phyloP scores from a whole-genome alignment of 306 rosid genomes.

The Ochetophila trinervis region DNA sequence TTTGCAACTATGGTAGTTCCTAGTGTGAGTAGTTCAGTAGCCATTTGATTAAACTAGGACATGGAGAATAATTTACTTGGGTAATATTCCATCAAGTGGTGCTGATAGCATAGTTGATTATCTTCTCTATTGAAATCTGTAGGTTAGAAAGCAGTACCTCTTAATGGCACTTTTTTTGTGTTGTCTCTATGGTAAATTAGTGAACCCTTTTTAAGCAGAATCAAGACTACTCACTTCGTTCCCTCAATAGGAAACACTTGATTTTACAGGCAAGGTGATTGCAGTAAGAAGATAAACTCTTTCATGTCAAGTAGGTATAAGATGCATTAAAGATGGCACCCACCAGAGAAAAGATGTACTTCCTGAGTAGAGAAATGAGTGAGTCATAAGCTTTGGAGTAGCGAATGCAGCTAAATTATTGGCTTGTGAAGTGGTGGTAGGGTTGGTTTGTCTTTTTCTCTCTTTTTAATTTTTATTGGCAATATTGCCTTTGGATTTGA shows the following conservation, averaged over 20 bases:
- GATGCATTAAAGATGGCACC: constrained; percentile 7
- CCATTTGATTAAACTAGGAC: constrained; percentile 1
- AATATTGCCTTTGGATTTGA: constrained; percentile 43
- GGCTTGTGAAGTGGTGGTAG: constrained; percentile 25
- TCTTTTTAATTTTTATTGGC: not conserved
- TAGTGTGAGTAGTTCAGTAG: not conserved
- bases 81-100: not conserved
- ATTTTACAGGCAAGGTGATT: not conserved
- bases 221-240: not conserved
- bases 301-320: constrained; percentile 9
- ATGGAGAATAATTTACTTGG: not conserved
- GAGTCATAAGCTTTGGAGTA: constrained; percentile 11
- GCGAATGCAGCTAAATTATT: not conserved
- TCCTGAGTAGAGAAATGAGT: constrained; percentile 11
- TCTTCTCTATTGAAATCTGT: constrained; percentile 2
- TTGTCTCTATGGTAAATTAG: not conserved
- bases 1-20: constrained; percentile 23
- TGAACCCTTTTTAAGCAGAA: not conserved
- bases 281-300: not conserved
- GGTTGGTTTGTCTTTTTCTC: constrained; percentile 26
- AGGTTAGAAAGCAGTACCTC: not conserved
- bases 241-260: not conserved
- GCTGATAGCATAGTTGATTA: not conserved
- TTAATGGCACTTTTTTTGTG: not conserved
- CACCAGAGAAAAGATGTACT: constrained; percentile 9